A percentile compares a stretch with the other conserved stretches of the same genome.
These are phyloP conservation scores for Pelargonium nanum DNA, from an alignment of 345 rosid genomes.

Conservation along the genomic window DNA sequence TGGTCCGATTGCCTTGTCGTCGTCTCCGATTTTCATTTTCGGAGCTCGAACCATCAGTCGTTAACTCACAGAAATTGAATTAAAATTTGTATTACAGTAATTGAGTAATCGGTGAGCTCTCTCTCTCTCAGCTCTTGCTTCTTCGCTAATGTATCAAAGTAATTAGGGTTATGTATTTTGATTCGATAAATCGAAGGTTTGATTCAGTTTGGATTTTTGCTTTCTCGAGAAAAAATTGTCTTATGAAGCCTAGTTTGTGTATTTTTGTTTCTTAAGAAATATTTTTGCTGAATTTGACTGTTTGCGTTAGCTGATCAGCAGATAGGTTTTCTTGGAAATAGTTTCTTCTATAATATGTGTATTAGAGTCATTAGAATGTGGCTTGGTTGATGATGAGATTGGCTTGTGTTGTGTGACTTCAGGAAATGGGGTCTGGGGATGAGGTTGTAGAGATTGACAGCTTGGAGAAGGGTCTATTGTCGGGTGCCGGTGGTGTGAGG, in stretches of 20 bases:
- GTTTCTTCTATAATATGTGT: too few species aligned
- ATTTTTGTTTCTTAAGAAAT: neutral
- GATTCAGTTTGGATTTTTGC: neutral
- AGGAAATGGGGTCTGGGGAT: constrained; percentile 36
- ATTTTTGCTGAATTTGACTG: neutral
- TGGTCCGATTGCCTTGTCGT: neutral
- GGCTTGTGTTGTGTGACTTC: neutral
- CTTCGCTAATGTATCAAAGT: neutral
- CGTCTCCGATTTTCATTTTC: neutral
- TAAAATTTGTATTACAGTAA: too few species aligned
- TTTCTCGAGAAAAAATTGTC: neutral
- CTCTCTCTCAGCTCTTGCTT: neutral
- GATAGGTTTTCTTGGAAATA: neutral
- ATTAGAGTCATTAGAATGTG: too few species aligned
- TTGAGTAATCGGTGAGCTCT: neutral
- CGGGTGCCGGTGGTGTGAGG: constrained; percentile 10
- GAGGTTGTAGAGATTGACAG: constrained; percentile 46
- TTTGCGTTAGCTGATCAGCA: neutral
- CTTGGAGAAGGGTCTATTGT: constrained; percentile 41
- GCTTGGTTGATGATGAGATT: neutral
- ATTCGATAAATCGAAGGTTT: neutral
- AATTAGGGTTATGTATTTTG: neutral
- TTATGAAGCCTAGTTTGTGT: neutral
- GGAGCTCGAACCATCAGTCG: neutral
- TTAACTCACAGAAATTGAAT: neutral